Evolutionary conservation across 2,329 filamentous ascomycete genomes (phyloP).

Genomic region (Colletotrichum theobromicola): DNA sequence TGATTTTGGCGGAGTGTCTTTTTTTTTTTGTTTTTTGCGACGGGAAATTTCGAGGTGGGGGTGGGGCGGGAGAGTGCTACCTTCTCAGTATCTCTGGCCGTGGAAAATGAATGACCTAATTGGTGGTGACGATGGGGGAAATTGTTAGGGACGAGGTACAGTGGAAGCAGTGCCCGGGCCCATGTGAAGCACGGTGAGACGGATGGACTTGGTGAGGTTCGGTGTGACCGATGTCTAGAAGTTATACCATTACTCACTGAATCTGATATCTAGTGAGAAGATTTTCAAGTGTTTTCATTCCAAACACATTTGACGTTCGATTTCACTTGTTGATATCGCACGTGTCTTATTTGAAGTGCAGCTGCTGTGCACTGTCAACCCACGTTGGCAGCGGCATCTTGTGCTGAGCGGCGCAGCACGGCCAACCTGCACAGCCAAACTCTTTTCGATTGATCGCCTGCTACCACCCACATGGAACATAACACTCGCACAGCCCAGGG

Average conservation of each 20-base stretch:
- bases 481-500: neutral
- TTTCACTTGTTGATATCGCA: rapidly evolving
- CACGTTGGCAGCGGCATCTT: neutral
- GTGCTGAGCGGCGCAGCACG: neutral
- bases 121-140: rapidly evolving
- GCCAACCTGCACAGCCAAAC: neutral
- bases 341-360: neutral
- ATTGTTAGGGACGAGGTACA: neutral
- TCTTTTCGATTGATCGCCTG: neutral
- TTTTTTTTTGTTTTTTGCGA: neutral
- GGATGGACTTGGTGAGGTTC: neutral
- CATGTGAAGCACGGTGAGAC: neutral
- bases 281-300: rapidly evolving
- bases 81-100: neutral
- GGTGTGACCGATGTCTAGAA: neutral
- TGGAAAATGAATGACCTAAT: too few relatives aligned
- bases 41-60: slow-evolving; percentile 22
- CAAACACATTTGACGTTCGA: neutral
- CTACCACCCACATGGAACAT: neutral
- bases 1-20: neutral
- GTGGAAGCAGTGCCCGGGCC: too few relatives aligned
- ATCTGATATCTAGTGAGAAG: neutral
- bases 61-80: neutral
- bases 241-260: neutral
- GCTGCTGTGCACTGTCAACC: neutral